These are phyloP conservation scores for Lachancea thermotolerans DNA, from an alignment of 805 yeast genomes.

Conservation along the genomic window DNA sequence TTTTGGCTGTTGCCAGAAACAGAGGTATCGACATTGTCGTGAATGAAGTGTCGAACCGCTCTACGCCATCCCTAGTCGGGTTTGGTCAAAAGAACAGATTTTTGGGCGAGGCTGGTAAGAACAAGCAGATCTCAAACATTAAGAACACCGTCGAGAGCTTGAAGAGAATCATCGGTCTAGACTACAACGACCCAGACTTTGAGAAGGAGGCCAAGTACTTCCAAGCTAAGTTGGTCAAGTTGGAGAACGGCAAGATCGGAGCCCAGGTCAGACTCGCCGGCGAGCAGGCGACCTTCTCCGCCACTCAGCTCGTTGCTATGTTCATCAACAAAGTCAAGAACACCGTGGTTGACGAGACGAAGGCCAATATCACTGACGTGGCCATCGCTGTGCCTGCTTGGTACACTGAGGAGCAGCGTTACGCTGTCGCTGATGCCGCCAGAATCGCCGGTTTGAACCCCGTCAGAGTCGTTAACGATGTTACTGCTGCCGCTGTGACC, in stretches of 20 bases:
- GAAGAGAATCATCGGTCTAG: slow-evolving; percentile 85
- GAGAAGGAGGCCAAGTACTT: slow-evolving; percentile 66
- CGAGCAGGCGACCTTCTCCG: slow-evolving; percentile 68
- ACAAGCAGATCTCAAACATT: slow-evolving; percentile 92
- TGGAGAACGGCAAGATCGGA: slow-evolving; percentile 68
- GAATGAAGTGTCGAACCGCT: slow-evolving; percentile 96
- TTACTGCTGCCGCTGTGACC: slow-evolving; percentile 98
- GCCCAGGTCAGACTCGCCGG: slow-evolving; percentile 82
- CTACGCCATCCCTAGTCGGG: slow-evolving; percentile 89
- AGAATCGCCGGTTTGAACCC: slow-evolving; percentile 96
- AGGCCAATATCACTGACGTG: slow-evolving; percentile 70
- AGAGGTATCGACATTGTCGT: slow-evolving; percentile 98
- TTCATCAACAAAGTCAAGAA: slow-evolving; percentile 84
- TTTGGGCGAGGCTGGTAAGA: slow-evolving; percentile 93
- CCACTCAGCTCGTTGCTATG: slow-evolving; percentile 92
- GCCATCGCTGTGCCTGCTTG: slow-evolving; percentile 94
- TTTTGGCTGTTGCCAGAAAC: slow-evolving; percentile 93
- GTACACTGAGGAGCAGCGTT: slow-evolving; percentile 96
- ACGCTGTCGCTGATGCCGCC: slow-evolving; percentile 93
- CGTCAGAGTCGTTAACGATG: slow-evolving; percentile 94
- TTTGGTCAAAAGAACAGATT: slow-evolving; percentile 85
- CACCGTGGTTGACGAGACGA: slow-evolving; percentile 74
- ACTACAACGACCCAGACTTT: slow-evolving; percentile 68
- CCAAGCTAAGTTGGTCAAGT: slow-evolving; percentile 63
- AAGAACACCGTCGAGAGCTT: slow-evolving; percentile 94